Percentiles rank a stretch among this genome's conserved stretches.
Conservation (phyloP, 257 asterid species). For the Solanum pinnatisectum region DNA sequence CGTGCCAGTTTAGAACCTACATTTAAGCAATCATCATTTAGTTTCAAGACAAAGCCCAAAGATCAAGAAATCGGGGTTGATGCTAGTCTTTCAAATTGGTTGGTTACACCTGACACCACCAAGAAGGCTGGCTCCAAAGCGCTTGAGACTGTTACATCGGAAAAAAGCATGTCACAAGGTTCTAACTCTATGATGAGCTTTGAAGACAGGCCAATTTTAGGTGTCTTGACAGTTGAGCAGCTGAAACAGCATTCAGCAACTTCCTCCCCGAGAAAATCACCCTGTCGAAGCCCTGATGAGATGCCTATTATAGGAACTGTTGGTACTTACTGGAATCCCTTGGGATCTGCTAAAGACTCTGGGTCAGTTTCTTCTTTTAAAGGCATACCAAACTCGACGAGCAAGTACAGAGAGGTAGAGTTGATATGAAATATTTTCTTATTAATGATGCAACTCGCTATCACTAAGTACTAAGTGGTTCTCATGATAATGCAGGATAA, state of each 20-base stretch:
- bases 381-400: conserved; percentile 84
- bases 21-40: conserved; percentile 16
- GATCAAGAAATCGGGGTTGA: conserved; percentile 62
- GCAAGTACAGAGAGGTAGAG: conserved; percentile 87
- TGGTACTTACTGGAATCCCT: conserved; percentile 77
- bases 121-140: conserved; percentile 31
- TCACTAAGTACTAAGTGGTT: neutral
- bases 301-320: conserved; percentile 87
- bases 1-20: conserved; percentile 36
- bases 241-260: conserved; percentile 57
- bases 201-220: conserved; percentile 91
- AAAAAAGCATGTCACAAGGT: conserved; percentile 29
- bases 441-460: neutral
- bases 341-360: conserved; percentile 24
- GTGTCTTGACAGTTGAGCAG: conserved; percentile 89
- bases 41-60: conserved; percentile 36
- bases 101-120: conserved; percentile 39
- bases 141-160: conserved; percentile 28
- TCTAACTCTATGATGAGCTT: conserved; percentile 41
- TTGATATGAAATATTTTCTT: neutral
- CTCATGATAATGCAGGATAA: conserved; percentile 52
- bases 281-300: conserved; percentile 83
- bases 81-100: conserved; percentile 91
- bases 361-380: conserved; percentile 48
- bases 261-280: conserved; percentile 71